These are phyloP conservation scores for Sphaerulina populicola DNA, from an alignment of 2,329 filamentous ascomycete species.

Conservation along the genomic window DNA sequence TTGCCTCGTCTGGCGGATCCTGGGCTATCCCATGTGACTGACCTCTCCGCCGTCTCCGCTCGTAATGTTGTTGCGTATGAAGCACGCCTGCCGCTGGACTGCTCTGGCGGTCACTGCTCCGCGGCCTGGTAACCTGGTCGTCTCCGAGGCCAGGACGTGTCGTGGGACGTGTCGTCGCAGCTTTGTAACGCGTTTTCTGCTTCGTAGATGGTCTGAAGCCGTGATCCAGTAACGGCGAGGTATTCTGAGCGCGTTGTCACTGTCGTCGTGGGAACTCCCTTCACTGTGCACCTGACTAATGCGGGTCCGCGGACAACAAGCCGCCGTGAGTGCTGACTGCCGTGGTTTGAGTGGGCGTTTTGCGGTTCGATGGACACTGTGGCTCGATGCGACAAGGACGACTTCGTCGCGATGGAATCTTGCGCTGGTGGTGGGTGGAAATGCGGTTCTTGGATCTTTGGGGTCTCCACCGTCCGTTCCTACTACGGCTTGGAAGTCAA, in stretches of 20 bases:
- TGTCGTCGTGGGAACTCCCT: constrained; percentile 7
- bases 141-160: constrained; percentile 13
- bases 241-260: constrained; percentile 10
- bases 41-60: not conserved
- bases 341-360: constrained; percentile 5
- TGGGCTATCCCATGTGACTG: constrained; percentile 19
- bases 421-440: constrained; percentile 3
- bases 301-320: constrained; percentile 1
- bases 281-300: constrained; percentile 15
- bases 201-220: constrained; percentile 1
- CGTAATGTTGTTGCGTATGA: constrained; percentile 4
- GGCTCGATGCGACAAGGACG: constrained; percentile 14
- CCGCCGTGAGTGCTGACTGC: constrained; percentile 4
- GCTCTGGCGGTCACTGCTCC: constrained; percentile 8
- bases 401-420: constrained; percentile 10
- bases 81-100: constrained; percentile 3
- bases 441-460: not conserved
- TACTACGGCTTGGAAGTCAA: constrained; percentile 4
- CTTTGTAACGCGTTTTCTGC: constrained; percentile 16
- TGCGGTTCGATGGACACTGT: constrained; percentile 14
- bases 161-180: constrained; percentile 12
- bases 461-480: constrained; percentile 7
- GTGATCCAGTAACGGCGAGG: not conserved
- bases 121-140: constrained; percentile 3
- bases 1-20: constrained; percentile 23